These are phyloP conservation scores for Gyrodon lividus DNA, from an alignment of 768 basidiomycete genomes.

Conservation along the genomic window DNA sequence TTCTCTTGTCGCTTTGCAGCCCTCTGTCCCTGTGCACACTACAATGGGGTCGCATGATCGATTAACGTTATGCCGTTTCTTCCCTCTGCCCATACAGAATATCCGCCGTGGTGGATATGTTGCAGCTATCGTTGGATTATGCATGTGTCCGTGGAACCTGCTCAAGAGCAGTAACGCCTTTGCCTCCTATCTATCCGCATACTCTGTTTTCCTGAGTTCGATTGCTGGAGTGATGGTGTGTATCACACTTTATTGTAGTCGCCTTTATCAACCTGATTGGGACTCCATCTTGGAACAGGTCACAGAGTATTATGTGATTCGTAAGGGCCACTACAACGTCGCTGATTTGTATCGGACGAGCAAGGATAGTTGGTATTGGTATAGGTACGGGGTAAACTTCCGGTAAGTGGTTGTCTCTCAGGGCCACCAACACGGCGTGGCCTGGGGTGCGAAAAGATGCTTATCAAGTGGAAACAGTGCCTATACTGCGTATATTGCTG, in stretches of 20 bases:
- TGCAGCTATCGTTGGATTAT: conserved; percentile 73
- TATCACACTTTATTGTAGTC: not conserved
- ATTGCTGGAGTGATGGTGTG: conserved; percentile 79
- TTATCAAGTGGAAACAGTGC: conserved; percentile 39
- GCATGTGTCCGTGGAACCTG: conserved; percentile 77
- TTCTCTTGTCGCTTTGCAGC: not conserved
- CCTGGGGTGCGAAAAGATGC: conserved; percentile 1
- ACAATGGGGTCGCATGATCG: conserved; percentile 1
- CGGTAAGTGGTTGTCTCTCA: conserved; percentile 36
- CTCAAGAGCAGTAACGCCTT: conserved; percentile 72
- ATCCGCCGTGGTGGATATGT: conserved; percentile 85
- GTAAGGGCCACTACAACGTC: conserved; percentile 69
- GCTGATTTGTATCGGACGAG: conserved; percentile 63
- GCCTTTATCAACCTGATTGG: not conserved
- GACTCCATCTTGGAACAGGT: conserved; percentile 43
- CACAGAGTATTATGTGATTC: conserved; percentile 75
- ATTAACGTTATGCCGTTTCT: not conserved
- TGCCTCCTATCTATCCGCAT: conserved; percentile 79
- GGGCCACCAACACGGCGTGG: conserved; percentile 8
- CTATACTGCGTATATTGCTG: conserved; percentile 65
- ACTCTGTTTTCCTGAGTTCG: conserved; percentile 78
- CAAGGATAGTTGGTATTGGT: conserved; percentile 69
- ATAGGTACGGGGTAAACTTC: conserved; percentile 72
- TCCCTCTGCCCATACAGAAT: conserved; percentile 42
- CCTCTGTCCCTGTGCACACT: not conserved